These are phyloP conservation scores for Pythium phragmiticola DNA, from an alignment of 352 stramenopile species.

Conservation along the genomic window DNA sequence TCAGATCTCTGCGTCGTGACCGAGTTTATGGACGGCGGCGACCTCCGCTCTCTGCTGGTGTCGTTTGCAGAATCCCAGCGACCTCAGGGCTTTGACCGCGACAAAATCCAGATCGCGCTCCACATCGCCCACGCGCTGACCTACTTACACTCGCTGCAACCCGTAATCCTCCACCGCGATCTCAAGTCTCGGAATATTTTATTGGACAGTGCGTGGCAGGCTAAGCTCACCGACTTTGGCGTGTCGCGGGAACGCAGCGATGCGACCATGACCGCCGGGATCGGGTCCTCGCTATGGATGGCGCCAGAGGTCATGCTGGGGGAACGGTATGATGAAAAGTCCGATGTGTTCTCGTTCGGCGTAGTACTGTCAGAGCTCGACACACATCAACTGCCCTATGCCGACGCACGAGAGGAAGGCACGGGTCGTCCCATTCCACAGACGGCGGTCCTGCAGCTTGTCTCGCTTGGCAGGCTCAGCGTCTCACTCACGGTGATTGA, in stretches of 20 bases:
- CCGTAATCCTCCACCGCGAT: slow-evolving; percentile 2
- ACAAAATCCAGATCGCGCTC: slow-evolving; percentile 15
- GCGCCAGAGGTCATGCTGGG: slow-evolving; percentile 37
- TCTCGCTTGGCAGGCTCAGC: slow-evolving; percentile 42
- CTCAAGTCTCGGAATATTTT: slow-evolving; percentile 18
- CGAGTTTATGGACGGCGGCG: slow-evolving; percentile 62
- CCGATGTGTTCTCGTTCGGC: slow-evolving; percentile 17
- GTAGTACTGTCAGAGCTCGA: slow-evolving; percentile 23
- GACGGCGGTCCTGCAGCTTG: slow-evolving; percentile 48
- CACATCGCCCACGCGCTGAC: slow-evolving; percentile 12
- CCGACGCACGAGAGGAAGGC: slow-evolving; percentile 4
- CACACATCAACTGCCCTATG: slow-evolving; percentile 25
- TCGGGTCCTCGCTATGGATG: slow-evolving; percentile 35
- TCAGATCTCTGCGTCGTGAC: slow-evolving; percentile 57
- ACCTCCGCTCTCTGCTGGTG: slow-evolving; percentile 45
- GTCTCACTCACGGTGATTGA: slow-evolving; percentile 34
- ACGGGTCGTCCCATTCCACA: slow-evolving; percentile 11
- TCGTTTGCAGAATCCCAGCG: slow-evolving; percentile 21
- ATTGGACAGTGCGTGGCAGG: slow-evolving; percentile 13
- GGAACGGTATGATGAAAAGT: slow-evolving; percentile 29
- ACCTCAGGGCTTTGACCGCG: slow-evolving; percentile 36
- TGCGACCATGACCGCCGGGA: slow-evolving; percentile 26
- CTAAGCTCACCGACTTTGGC: slow-evolving; percentile 59
- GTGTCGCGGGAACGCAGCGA: slow-evolving; percentile 27
- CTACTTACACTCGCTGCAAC: slow-evolving; percentile 12